phyloP scores from a whole-genome alignment of 805 yeast genomes.

The Saturnispora halmiae region DNA sequence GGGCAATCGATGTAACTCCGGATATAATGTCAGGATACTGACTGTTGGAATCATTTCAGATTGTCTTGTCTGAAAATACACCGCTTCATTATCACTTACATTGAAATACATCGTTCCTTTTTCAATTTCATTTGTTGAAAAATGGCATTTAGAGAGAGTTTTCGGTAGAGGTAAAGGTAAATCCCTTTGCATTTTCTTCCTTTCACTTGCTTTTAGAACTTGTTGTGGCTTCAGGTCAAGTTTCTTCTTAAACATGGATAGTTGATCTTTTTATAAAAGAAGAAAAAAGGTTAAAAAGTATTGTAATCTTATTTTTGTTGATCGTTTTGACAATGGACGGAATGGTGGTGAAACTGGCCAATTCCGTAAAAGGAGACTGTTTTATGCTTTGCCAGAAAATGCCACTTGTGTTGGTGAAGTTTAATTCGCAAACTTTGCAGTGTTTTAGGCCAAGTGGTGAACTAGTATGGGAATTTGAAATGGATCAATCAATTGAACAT shows the following conservation, averaged over 20 bases:
- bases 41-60: conserved; percentile 49
- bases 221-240: conserved; percentile 62
- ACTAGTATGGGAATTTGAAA: conserved; percentile 26
- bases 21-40: conserved; percentile 62
- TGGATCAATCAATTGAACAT: neutral
- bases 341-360: conserved; percentile 1
- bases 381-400: conserved; percentile 29
- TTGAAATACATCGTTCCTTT: conserved; percentile 60
- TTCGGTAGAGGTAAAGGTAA: conserved; percentile 37
- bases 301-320: neutral
- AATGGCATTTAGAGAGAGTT: conserved; percentile 54
- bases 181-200: conserved; percentile 43
- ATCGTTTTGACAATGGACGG: neutral
- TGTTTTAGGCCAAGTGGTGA: conserved; percentile 27
- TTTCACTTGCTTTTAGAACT: conserved; percentile 74
- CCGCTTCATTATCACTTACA: conserved; percentile 47
- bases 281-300: neutral
- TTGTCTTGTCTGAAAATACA: conserved; percentile 47
- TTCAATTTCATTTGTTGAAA: conserved; percentile 39
- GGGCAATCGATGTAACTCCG: conserved; percentile 42
- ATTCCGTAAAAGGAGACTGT: conserved; percentile 10
- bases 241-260: conserved; percentile 51
- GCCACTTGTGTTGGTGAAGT: conserved; percentile 27
- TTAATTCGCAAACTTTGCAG: conserved; percentile 24
- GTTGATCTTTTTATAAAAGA: conserved; percentile 20